A percentile compares a stretch with the other conserved stretches of the same genome.
phyloP scores from a whole-genome alignment of 2,329 filamentous ascomycete species.

The Fusarium coicis region DNA sequence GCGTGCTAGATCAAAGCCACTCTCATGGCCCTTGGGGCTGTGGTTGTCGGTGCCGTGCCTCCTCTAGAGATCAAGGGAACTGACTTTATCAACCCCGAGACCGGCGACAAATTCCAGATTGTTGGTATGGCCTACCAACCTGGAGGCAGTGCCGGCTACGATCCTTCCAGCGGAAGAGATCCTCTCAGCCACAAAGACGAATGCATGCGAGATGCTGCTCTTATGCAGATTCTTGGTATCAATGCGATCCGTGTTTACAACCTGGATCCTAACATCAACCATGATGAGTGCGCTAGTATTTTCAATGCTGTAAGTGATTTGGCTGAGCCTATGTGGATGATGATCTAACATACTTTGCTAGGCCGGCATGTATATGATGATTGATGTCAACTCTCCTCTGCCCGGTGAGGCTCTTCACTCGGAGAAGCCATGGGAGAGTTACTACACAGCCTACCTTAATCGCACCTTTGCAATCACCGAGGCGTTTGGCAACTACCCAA shows the following conservation, averaged over 20 bases:
- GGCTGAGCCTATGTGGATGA: too few species aligned
- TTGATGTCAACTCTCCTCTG: conserved; percentile 75
- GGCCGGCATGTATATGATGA: conserved; percentile 75
- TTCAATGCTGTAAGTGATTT: conserved; percentile 65
- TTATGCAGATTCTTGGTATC: conserved; percentile 72
- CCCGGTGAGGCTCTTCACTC: conserved; percentile 67
- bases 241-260: conserved; percentile 79
- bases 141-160: conserved; percentile 71
- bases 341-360: conserved; percentile 31
- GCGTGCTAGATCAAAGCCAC: conserved; percentile 52
- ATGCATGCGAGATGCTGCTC: conserved; percentile 72
- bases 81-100: conserved; percentile 69
- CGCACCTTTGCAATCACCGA: conserved; percentile 74
- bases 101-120: conserved; percentile 71
- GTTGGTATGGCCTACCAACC: conserved; percentile 77
- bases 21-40: conserved; percentile 64
- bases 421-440: conserved; percentile 66
- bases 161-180: conserved; percentile 64
- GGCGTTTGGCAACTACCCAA: conserved; percentile 74
- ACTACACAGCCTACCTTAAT: conserved; percentile 70
- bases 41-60: conserved; percentile 65
- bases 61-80: conserved; percentile 66
- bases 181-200: conserved; percentile 67
- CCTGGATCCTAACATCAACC: conserved; percentile 72
- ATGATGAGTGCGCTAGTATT: conserved; percentile 73